phyloP scores from a whole-genome alignment of 2,329 filamentous ascomycete species.

The Fusarium staphyleae region DNA sequence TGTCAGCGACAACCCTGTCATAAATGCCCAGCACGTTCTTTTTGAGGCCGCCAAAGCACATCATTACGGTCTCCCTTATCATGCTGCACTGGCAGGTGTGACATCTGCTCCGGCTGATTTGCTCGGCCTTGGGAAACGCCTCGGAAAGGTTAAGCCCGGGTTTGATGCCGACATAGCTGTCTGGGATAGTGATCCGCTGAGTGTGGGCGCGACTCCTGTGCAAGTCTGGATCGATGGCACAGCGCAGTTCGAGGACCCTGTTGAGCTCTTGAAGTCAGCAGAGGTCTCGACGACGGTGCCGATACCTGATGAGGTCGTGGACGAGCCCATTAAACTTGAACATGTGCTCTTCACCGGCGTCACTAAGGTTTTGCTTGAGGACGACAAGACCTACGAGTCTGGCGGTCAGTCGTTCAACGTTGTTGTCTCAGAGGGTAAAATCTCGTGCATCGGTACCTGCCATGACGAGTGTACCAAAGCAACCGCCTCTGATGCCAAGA shows the following conservation, averaged over 20 bases:
- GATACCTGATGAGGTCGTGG: constrained; percentile 50
- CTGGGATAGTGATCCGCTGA: constrained; percentile 69
- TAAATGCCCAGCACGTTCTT: constrained; percentile 73
- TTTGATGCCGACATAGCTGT: constrained; percentile 68
- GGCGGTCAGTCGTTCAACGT: constrained; percentile 54
- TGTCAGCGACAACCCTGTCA: constrained; percentile 74
- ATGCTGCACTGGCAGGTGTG: constrained; percentile 64
- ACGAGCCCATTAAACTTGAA: constrained; percentile 49
- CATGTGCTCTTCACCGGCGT: constrained; percentile 65
- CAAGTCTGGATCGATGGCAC: constrained; percentile 71
- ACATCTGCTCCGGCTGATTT: constrained; percentile 66
- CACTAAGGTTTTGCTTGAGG: constrained; percentile 57
- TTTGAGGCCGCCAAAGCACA: constrained; percentile 69
- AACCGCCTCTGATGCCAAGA: constrained; percentile 43
- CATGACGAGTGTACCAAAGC: constrained; percentile 51
- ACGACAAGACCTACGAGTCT: constrained; percentile 47
- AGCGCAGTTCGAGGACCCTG: constrained; percentile 59
- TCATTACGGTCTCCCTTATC: constrained; percentile 67
- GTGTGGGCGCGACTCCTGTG: constrained; percentile 63
- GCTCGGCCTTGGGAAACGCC: constrained; percentile 62
- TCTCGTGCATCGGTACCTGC: constrained; percentile 65
- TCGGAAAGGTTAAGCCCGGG: constrained; percentile 68
- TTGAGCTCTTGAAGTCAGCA: constrained; percentile 61
- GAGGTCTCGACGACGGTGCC: constrained; percentile 48
- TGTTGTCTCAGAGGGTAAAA: constrained; percentile 59